Evolutionary conservation across 1,284 basidiomycete species (phyloP), one percentile per base, ranked within the genome.

Genomic region (Sparassis latifolia): DNA sequence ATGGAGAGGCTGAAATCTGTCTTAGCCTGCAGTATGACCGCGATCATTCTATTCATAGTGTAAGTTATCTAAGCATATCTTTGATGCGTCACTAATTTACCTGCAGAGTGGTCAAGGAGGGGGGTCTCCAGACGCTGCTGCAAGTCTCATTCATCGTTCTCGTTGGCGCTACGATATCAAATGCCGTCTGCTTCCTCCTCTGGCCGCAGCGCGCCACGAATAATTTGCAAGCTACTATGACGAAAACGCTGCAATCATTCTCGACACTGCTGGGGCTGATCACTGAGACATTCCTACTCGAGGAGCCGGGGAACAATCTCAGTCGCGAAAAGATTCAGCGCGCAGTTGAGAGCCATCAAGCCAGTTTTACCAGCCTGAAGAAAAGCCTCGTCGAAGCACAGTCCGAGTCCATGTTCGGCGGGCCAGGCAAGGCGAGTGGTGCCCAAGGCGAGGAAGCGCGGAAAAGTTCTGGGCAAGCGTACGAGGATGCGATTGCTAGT

Each of bases 1-100:
- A 28, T 48, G 27, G 28, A 30, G 30, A n/a, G 33, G 48, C 35
- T 44, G 20, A 28, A 30, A 48, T 49, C 52, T 55, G 32, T 38
- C 38, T 49, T 55, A 87, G 92, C 92, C 4, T 93, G 90, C 61
- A 94, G 89, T 47, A 95, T 96, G 92, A 87, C 85, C 0, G 81
- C 87, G 1, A 92, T 96, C 44, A 86, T 91, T 30, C 75, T 94
- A 29, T 92, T 92, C 59, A 78, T 89, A 32, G 90, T 94, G 86
- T 88, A 64, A 68, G 83, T 67, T n/a, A 50, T 30, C 20, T 20
- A 20, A 20, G 20, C 20, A 20, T 12, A 37, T 12, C 35, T 37
- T 37, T 12, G 35, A 6, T 37, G 35, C 35, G 1, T 20, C 35
- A 37, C 12, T 37, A 28, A 45, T n/a, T 39, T 37, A 33, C 41